Evolutionary conservation across 129 eudicot genomes (phyloP), one percentile per base, ranked within the genome.

Genomic region (Scalesia atractyloides): DNA sequence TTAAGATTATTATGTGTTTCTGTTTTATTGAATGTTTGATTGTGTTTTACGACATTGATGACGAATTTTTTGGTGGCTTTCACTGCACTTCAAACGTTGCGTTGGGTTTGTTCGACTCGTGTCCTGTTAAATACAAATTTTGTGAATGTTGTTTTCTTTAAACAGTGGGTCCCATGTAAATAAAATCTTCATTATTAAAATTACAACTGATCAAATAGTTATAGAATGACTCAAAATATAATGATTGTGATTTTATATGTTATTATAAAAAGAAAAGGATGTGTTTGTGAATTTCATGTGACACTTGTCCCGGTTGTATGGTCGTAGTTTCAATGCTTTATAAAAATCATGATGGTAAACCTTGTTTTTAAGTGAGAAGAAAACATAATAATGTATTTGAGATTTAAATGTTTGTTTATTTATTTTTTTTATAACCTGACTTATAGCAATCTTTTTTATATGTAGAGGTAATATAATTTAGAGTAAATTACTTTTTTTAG

Each of bases 11-110:
- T 60, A 9, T n/a, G 74, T 17, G 69, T 18, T 67, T 72, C 12
- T 72, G 75, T 77, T 84, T 74, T 72, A 81, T 67, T 82, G 81
- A 59, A 61, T 57, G 34, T 59, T 59, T 6, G 41, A 59, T 59
- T 59, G 64, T n/a, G 41, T 63, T 36, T 79, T 13, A 85, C 81
- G 87, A 77, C 87, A 76, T 59, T 79, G 83, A 73, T 80, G 76
- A 73, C 69, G 49, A 50, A 50, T 47, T 12, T 69, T 68, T 51
- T 69, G 74, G 16, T 69, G 74, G 74, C 74, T 69, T 69, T 69
- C 61, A 36, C 16, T 51, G 11, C 74, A 69, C 74, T 69, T 69
- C 64, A 69, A 69, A 7, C 8, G 74, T 69, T 69, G 74, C 9
- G 16, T 50, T 54, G 6, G 13, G 46, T 49, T 26, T 13, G 15